Conservation (phyloP, 2,329 filamentous ascomycete genomes). For the Xylaria hypoxylon region DNA sequence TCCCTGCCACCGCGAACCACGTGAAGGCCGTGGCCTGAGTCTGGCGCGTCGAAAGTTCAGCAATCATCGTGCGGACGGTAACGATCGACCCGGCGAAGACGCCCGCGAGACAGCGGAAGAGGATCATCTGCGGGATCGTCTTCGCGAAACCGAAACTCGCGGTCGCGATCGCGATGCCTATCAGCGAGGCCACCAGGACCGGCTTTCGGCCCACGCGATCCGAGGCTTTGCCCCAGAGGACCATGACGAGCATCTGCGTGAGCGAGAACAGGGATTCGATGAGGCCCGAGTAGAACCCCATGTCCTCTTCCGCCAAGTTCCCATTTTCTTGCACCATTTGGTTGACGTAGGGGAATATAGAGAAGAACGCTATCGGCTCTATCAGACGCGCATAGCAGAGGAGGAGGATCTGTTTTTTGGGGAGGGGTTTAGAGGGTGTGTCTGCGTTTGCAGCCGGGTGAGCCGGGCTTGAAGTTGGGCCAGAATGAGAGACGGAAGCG, state of each 20-base stretch:
- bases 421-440: slow-evolving; percentile 60
- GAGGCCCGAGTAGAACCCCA: slow-evolving; percentile 83
- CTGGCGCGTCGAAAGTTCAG: slow-evolving; percentile 75
- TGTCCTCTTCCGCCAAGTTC: slow-evolving; percentile 69
- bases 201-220: slow-evolving; percentile 80
- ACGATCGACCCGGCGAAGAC: slow-evolving; percentile 80
- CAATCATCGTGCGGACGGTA: slow-evolving; percentile 81
- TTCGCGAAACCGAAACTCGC: slow-evolving; percentile 75
- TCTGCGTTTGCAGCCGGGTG: not conserved
- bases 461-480: slow-evolving; percentile 34
- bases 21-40: slow-evolving; percentile 81
- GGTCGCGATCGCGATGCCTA: slow-evolving; percentile 71
- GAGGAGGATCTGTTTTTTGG: slow-evolving; percentile 74
- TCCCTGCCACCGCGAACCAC: slow-evolving; percentile 80
- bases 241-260: slow-evolving; percentile 82
- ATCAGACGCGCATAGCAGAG: slow-evolving; percentile 79
- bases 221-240: slow-evolving; percentile 75
- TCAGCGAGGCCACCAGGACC: slow-evolving; percentile 73
- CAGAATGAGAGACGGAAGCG: not conserved
- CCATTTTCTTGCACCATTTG: slow-evolving; percentile 79
- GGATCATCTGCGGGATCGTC: slow-evolving; percentile 78
- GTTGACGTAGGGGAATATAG: slow-evolving; percentile 83
- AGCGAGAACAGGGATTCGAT: slow-evolving; percentile 80
- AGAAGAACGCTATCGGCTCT: slow-evolving; percentile 86
- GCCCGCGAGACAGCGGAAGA: slow-evolving; percentile 77